phyloP scores from a whole-genome alignment of 805 yeast species.

The Nakazawaea populi region DNA sequence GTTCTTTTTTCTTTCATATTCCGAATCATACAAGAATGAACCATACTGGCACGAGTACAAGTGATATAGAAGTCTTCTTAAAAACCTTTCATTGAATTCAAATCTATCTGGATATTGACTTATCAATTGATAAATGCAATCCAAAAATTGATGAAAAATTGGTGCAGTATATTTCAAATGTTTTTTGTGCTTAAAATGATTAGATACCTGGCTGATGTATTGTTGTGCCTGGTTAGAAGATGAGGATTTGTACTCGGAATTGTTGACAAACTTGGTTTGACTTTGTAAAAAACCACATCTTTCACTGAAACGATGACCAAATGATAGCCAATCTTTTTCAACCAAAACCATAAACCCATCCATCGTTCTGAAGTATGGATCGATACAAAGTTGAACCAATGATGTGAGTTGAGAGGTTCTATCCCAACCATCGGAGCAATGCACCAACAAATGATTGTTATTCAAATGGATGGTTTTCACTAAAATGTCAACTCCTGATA shows the following conservation, averaged over 20 bases:
- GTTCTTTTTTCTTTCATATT: constrained; percentile 49
- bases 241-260: constrained; percentile 24
- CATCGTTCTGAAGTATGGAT: constrained; percentile 82
- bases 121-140: constrained; percentile 76
- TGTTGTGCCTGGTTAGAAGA: constrained; percentile 33
- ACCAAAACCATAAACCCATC: constrained; percentile 82
- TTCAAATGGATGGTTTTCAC: constrained; percentile 79
- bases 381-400: constrained; percentile 78
- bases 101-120: constrained; percentile 67
- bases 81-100: constrained; percentile 84
- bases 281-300: constrained; percentile 71
- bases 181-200: constrained; percentile 42
- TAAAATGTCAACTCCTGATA: constrained; percentile 72
- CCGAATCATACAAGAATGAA: constrained; percentile 74
- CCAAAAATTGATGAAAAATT: constrained; percentile 89
- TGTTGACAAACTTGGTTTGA: constrained; percentile 42
- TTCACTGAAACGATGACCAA: constrained; percentile 87
- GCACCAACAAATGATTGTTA: constrained; percentile 77
- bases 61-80: constrained; percentile 82
- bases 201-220: constrained; percentile 42
- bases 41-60: constrained; percentile 94
- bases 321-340: constrained; percentile 94
- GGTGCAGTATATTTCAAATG: constrained; percentile 73
- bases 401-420: constrained; percentile 88
- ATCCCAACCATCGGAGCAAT: constrained; percentile 99